Evolutionary conservation across 1,284 basidiomycete species (phyloP), one percentile per base, ranked within the genome.

Genomic region (Ceratobasidium papillatum): DNA sequence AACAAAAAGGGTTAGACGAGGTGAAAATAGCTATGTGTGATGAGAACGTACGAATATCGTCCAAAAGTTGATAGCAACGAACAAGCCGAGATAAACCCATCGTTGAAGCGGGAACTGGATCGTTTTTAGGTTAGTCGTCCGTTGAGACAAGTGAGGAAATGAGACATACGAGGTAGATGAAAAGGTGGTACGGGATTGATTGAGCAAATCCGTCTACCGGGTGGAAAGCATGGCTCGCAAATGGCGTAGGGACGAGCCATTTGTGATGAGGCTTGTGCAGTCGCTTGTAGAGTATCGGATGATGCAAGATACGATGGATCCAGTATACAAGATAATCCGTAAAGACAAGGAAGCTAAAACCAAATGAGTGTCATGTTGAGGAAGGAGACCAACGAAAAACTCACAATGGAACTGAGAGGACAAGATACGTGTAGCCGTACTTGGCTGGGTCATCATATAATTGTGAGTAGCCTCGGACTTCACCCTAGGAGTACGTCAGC

Each of bases 181-280:
- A 98, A 77, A 97, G 80, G 83, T 99, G 97, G 82, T 99, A 99
- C 1, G 97, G 97, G 4, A 99, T 81, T 11, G 95, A 96, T 84
- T 99, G 98, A 25, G 91, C 82, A 81, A 94, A 99, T 1, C 97
- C 97, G 82, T 99, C 97, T 25, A 99, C 82, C 0, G 95, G 95
- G 84, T 99, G 96, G 90, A 99, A 99, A 0, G 97, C 97, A 81
- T 98, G 93, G 43, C 96, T 96, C 30, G 98, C 94, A 80, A 94
- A 99, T 0, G 97, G 97, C 0, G 97, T 98, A 5, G 97, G 96
- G 74, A 99, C 90, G 78, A 99, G 87, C 98, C 98, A 99, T 84
- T 95, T 98, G 87, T 99, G 97, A 83, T 99, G 97, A 0, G 96
- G 95, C 83, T 98, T 98, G 84, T 98, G 96, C 65, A 98, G 80